phyloP scores from a whole-genome alignment of 1,139 yeast species.

The Yamadazyma sp. region DNA sequence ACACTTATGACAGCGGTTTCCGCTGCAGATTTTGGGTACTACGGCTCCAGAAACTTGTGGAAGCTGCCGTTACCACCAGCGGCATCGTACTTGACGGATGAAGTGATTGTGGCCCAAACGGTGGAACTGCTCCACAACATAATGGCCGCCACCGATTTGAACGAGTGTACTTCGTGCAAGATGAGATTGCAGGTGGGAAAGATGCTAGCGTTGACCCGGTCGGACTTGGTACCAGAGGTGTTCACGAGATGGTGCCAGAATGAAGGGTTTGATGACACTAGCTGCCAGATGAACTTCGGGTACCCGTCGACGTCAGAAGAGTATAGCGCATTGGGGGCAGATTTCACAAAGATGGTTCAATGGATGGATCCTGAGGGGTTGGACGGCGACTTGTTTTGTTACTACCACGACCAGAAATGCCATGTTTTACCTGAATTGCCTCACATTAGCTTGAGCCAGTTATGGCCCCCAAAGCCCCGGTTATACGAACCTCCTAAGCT shows the following conservation, averaged over 20 bases:
- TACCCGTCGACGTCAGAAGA: slow-evolving; percentile 22
- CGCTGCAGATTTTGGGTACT: not conserved
- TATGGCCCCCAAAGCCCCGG: slow-evolving; percentile 42
- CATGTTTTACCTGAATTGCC: slow-evolving; percentile 48
- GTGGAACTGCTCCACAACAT: slow-evolving; percentile 20
- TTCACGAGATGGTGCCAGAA: slow-evolving; percentile 44
- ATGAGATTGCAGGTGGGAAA: slow-evolving; percentile 40
- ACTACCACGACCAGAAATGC: slow-evolving; percentile 34
- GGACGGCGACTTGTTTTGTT: slow-evolving; percentile 57
- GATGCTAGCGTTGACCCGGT: slow-evolving; percentile 23
- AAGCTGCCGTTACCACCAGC: not conserved
- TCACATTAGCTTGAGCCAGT: slow-evolving; percentile 31
- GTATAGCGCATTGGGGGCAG: slow-evolving; percentile 25
- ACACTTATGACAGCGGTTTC: not conserved
- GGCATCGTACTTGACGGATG: slow-evolving; percentile 11
- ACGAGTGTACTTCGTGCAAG: slow-evolving; percentile 39
- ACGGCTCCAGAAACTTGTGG: not conserved
- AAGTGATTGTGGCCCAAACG: slow-evolving; percentile 16
- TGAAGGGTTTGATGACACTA: slow-evolving; percentile 29
- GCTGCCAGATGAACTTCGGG: slow-evolving; percentile 24
- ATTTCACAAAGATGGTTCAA: slow-evolving; percentile 46
- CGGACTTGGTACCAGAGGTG: slow-evolving; percentile 42
- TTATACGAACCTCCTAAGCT: slow-evolving; percentile 26
- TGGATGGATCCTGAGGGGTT: slow-evolving; percentile 47
- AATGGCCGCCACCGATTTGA: slow-evolving; percentile 21